These are phyloP conservation scores for Talaromyces sp. DNA, from an alignment of 2,329 filamentous ascomycete species.

Conservation along the genomic window DNA sequence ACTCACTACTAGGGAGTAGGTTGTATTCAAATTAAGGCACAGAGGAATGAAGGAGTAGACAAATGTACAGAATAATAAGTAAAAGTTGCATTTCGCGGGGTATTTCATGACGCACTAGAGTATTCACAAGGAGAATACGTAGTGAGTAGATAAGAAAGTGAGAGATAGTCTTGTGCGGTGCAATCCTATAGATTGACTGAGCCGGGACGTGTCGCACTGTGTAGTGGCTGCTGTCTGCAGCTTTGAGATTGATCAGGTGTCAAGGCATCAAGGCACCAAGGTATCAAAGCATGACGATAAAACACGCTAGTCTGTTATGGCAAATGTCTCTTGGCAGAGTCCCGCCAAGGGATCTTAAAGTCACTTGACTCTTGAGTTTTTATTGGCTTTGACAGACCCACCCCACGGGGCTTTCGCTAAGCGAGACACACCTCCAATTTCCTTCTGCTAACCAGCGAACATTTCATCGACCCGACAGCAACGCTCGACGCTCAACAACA, in stretches of 20 bases:
- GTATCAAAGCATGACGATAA: neutral
- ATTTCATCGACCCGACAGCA: conserved; percentile 35
- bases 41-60: neutral
- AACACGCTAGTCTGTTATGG: neutral
- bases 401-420: conserved; percentile 34
- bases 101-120: neutral
- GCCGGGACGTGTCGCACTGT: too few relatives aligned
- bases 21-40: too few relatives aligned
- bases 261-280: neutral
- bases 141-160: neutral
- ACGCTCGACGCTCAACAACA: conserved; percentile 35
- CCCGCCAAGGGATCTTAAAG: neutral
- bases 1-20: too few relatives aligned
- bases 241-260: neutral
- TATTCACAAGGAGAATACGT: neutral
- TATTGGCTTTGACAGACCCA: conserved; percentile 37
- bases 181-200: too few relatives aligned
- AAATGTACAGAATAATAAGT: neutral
- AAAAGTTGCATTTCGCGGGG: neutral
- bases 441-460: conserved; percentile 29
- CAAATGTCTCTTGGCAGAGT: neutral
- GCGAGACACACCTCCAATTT: conserved; percentile 44
- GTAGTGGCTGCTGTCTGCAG: neutral
- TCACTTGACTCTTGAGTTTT: conserved; percentile 26
- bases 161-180: neutral